These are phyloP conservation scores for Artemisia tridentata DNA, from an alignment of 129 eudicot genomes.

Conservation along the genomic window DNA sequence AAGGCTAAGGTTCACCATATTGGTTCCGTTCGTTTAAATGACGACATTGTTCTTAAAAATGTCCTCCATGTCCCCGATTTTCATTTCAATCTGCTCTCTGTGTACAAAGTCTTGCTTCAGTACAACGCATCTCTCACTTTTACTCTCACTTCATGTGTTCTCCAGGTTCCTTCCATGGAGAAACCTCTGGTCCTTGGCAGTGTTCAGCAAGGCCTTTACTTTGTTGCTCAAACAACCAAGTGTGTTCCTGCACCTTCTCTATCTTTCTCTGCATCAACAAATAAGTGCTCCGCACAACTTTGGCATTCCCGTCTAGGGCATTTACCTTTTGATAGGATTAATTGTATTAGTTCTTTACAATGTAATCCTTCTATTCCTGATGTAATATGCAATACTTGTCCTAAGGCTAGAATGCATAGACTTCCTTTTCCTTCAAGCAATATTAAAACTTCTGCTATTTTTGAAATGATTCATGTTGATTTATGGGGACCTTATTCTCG, in stretches of 20 bases:
- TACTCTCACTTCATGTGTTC: background rate
- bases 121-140: too few species aligned
- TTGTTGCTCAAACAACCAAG: background rate
- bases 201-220: background rate
- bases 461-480: slow-evolving; percentile 4
- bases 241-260: background rate
- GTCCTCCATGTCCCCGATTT: background rate
- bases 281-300: background rate
- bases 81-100: background rate
- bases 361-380: too few species aligned
- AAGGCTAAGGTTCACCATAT: background rate
- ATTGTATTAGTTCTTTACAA: background rate
- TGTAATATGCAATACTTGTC: background rate
- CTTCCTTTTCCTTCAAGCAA: background rate
- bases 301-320: background rate
- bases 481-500: background rate
- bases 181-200: slow-evolving; percentile 7
- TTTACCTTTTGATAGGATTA: background rate
- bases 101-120: background rate
- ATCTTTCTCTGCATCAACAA: background rate
- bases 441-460: background rate
- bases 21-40: background rate
- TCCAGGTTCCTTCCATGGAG: background rate
- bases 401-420: slow-evolving; percentile 4
- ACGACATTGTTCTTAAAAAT: background rate